Evolutionary conservation across 2,329 filamentous ascomycete species (phyloP).

Genomic region (Fusarium veterinarium): DNA sequence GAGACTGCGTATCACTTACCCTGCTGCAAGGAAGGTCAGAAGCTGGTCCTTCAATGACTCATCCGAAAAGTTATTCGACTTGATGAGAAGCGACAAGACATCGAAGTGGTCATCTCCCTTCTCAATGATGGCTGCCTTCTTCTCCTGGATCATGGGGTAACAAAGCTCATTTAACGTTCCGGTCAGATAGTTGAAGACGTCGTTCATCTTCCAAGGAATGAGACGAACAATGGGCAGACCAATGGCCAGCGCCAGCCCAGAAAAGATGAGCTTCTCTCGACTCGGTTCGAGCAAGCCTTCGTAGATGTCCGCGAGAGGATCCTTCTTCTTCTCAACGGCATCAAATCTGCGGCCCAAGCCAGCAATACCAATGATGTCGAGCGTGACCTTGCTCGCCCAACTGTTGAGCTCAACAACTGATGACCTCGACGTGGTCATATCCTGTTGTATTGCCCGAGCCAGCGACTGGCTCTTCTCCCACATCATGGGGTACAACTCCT

Average conservation of each 20-base stretch:
- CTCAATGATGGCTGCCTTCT: slow-evolving; percentile 59
- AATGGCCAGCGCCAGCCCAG: slow-evolving; percentile 25
- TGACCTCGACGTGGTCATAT: slow-evolving; percentile 40
- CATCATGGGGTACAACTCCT: slow-evolving; percentile 76
- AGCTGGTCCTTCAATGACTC: slow-evolving; percentile 64
- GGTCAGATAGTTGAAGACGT: slow-evolving; percentile 24
- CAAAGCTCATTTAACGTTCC: slow-evolving; percentile 22
- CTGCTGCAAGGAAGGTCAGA: slow-evolving; percentile 63
- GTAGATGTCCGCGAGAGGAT: slow-evolving; percentile 59
- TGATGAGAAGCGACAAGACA: slow-evolving; percentile 70
- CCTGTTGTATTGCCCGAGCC: slow-evolving; percentile 55
- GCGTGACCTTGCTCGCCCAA: slow-evolving; percentile 65
- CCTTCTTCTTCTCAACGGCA: slow-evolving; percentile 50
- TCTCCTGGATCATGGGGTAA: slow-evolving; percentile 54
- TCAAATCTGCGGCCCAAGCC: slow-evolving; percentile 67
- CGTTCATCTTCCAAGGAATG: slow-evolving; percentile 39
- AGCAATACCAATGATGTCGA: slow-evolving; percentile 70
- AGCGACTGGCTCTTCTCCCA: slow-evolving; percentile 65
- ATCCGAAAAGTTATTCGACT: slow-evolving; percentile 64
- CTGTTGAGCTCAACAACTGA: slow-evolving; percentile 52
- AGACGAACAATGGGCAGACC: slow-evolving; percentile 20
- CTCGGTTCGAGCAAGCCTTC: slow-evolving; percentile 59
- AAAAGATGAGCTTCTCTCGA: slow-evolving; percentile 57
- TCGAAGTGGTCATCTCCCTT: slow-evolving; percentile 64
- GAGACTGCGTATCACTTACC: neutral